Conservation (phyloP, 352 stramenopile genomes). For the Phytophthora pini region DNA sequence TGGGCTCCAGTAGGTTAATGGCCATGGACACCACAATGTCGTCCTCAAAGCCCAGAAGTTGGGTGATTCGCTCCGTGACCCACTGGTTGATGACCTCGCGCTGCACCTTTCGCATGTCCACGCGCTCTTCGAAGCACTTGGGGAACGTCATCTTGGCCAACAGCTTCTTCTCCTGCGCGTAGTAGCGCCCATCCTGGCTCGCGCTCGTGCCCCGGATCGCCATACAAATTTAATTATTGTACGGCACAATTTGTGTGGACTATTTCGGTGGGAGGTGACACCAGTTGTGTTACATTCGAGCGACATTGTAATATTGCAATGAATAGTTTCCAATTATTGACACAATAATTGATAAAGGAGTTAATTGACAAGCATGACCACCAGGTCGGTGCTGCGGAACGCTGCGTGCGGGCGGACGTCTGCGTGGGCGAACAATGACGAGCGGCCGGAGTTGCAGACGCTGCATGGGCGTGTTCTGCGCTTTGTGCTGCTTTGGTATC, state of each 20-base stretch:
- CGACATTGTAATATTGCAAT: no score
- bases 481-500: slow-evolving; percentile 26
- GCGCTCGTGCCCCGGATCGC: slow-evolving; percentile 51
- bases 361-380: not conserved
- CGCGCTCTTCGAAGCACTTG: slow-evolving; percentile 74
- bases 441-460: slow-evolving; percentile 31
- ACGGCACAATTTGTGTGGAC: no score
- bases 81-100: slow-evolving; percentile 91
- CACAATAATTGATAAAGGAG: no score
- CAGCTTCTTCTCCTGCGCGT: slow-evolving; percentile 90
- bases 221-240: slow-evolving; percentile 5
- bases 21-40: slow-evolving; percentile 91
- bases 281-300: no score
- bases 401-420: slow-evolving; percentile 8
- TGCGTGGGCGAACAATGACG: slow-evolving; percentile 30
- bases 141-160: slow-evolving; percentile 87
- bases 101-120: slow-evolving; percentile 92
- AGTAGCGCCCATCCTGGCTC: slow-evolving; percentile 85
- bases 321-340: no score
- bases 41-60: slow-evolving; percentile 92
- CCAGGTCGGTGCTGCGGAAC: not conserved
- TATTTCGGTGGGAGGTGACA: no score
- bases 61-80: slow-evolving; percentile 86
- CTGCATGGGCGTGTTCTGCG: slow-evolving; percentile 16
- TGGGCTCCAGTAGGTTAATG: slow-evolving; percentile 86